Conservation (phyloP, 1,284 basidiomycete species). For the Pseudozyma sp. region DNA sequence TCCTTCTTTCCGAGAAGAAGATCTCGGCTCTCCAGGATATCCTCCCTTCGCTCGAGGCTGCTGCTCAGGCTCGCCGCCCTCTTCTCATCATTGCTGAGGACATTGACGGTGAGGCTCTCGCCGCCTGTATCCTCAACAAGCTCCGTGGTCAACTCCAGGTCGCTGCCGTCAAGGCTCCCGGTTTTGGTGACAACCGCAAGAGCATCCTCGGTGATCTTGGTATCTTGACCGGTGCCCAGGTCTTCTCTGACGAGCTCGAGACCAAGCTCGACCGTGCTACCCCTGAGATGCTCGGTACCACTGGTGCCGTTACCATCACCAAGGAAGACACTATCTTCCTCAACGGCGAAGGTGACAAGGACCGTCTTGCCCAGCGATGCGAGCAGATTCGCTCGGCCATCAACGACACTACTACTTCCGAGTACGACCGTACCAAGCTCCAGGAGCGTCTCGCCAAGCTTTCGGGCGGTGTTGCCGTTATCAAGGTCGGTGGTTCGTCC, state of each 20-base stretch:
- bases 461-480: slow-evolving; percentile 94
- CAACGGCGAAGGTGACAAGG: slow-evolving; percentile 78
- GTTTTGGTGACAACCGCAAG: slow-evolving; percentile 99
- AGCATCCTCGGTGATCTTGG: slow-evolving; percentile 95
- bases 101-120: slow-evolving; percentile 95
- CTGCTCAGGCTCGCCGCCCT: slow-evolving; percentile 90
- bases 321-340: slow-evolving; percentile 98
- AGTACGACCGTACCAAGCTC: slow-evolving; percentile 94
- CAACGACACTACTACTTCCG: slow-evolving; percentile 84
- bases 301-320: slow-evolving; percentile 91
- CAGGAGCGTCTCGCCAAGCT: slow-evolving; percentile 98
- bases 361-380: slow-evolving; percentile 72
- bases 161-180: slow-evolving; percentile 93
- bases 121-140: slow-evolving; percentile 98
- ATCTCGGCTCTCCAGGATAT: slow-evolving; percentile 95
- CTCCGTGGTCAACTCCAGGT: slow-evolving; percentile 95
- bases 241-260: slow-evolving; percentile 98
- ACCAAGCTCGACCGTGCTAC: slow-evolving; percentile 95
- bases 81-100: slow-evolving; percentile 97
- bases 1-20: slow-evolving; percentile 97
- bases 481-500: slow-evolving; percentile 92
- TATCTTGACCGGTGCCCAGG: slow-evolving; percentile 95
- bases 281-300: slow-evolving; percentile 88
- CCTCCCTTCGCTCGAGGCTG: slow-evolving; percentile 90
- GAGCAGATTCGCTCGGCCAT: slow-evolving; percentile 92